phyloP scores from a whole-genome alignment of 441 rosid species.

The Brassica hybrid region DNA sequence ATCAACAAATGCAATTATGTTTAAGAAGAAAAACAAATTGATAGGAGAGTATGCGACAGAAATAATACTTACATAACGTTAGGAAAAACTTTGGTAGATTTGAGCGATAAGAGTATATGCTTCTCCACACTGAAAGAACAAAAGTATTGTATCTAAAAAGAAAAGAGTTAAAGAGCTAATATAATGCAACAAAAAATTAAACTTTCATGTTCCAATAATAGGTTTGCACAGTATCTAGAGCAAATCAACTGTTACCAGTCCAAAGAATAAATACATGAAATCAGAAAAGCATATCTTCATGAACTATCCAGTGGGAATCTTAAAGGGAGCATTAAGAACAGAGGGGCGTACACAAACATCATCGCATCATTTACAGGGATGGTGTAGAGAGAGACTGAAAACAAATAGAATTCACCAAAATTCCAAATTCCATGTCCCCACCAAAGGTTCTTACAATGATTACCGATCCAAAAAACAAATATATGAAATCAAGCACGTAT shows the following conservation, averaged over 20 bases:
- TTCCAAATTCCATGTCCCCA: neutral
- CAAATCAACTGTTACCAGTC: neutral
- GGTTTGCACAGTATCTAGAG: neutral
- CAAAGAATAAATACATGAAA: neutral
- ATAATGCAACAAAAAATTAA: too few species aligned
- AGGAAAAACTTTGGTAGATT: too few species aligned
- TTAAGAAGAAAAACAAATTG: too few species aligned
- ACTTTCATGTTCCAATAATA: too few species aligned
- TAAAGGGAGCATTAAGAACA: neutral
- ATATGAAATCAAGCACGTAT: neutral
- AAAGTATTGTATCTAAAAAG: too few species aligned
- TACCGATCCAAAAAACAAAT: neutral
- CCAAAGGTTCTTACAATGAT: neutral
- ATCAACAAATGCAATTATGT: too few species aligned
- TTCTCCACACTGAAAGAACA: too few species aligned
- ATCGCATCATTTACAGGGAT: neutral
- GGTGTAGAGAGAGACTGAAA: neutral
- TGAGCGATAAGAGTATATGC: too few species aligned
- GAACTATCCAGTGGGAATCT: neutral
- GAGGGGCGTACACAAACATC: neutral
- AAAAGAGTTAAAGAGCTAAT: too few species aligned
- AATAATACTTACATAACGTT: too few species aligned
- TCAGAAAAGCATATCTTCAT: neutral
- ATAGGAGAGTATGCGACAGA: too few species aligned
- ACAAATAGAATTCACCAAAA: neutral